Conservation (phyloP, 1,284 basidiomycete species). For the Cryptococcus floricola region DNA sequence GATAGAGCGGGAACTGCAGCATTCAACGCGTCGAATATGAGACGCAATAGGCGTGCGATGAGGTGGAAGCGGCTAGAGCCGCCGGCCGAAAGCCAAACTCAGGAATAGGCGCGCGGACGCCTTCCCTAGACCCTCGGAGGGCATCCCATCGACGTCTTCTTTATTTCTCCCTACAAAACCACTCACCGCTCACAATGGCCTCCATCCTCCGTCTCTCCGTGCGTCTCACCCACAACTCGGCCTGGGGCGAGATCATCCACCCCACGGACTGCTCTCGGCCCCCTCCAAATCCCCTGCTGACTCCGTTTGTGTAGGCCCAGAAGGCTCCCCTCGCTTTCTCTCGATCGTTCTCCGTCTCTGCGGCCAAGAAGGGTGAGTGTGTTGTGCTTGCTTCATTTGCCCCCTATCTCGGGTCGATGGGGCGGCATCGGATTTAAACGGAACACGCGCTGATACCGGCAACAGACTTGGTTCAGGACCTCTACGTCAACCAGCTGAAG, state of each 20-base stretch:
- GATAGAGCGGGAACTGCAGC: background rate
- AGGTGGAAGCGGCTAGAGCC: too few species aligned
- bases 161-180: constrained; percentile 22
- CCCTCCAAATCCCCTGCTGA: background rate
- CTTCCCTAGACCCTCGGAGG: background rate
- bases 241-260: too few species aligned
- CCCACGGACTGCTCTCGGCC: too few species aligned
- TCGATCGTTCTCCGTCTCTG: constrained; percentile 61
- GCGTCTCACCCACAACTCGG: constrained; percentile 8
- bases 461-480: constrained; percentile 83
- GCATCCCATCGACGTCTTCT: too few species aligned
- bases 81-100: background rate
- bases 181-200: constrained; percentile 33
- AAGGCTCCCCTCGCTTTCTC: constrained; percentile 31
- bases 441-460: constrained; percentile 49
- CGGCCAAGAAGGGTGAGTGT: constrained; percentile 64
- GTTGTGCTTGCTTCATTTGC: background rate
- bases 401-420: background rate
- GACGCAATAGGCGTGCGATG: too few species aligned
- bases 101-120: background rate
- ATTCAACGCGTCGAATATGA: too few species aligned
- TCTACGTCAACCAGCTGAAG: constrained; percentile 87
- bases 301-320: constrained; percentile 5
- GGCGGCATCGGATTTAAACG: constrained; percentile 35
- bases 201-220: constrained; percentile 43